Conservation (phyloP, 805 yeast species). For the Wickerhamiella vanderwaltii region DNA sequence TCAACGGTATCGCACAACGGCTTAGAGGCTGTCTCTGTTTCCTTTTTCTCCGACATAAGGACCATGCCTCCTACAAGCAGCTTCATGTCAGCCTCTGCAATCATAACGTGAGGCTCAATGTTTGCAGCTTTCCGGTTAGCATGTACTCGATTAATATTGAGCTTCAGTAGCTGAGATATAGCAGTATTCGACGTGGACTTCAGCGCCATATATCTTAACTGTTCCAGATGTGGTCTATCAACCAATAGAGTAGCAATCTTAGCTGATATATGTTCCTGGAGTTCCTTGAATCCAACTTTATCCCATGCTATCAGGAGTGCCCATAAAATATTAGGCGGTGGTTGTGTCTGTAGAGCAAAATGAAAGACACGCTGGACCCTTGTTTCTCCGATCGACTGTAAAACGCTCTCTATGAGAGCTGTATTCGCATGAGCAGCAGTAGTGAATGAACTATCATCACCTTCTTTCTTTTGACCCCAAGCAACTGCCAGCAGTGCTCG, state of each 20-base stretch:
- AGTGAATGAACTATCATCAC: slow-evolving; percentile 9
- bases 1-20: slow-evolving; percentile 7
- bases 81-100: slow-evolving; percentile 21
- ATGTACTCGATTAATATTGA: slow-evolving; percentile 12
- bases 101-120: slow-evolving; percentile 11
- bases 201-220: slow-evolving; percentile 25
- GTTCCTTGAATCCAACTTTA: neutral
- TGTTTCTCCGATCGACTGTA: slow-evolving; percentile 6
- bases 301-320: slow-evolving; percentile 17
- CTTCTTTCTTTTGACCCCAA: slow-evolving; percentile 19
- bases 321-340: slow-evolving; percentile 23
- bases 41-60: slow-evolving; percentile 20
- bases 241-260: slow-evolving; percentile 14
- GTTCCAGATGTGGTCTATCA: slow-evolving; percentile 25
- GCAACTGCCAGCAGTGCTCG: slow-evolving; percentile 22
- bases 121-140: neutral
- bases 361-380: slow-evolving; percentile 11
- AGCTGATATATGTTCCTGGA: neutral
- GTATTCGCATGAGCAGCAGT: slow-evolving; percentile 14
- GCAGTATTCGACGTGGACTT: slow-evolving; percentile 17
- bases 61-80: slow-evolving; percentile 23
- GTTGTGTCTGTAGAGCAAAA: slow-evolving; percentile 5
- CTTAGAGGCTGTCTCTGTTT: neutral
- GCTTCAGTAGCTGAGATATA: slow-evolving; percentile 14
- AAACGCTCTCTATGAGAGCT: slow-evolving; percentile 11